phyloP scores from a whole-genome alignment of 2,329 filamentous ascomycete species.

The Xylariomycetidae sp. region DNA sequence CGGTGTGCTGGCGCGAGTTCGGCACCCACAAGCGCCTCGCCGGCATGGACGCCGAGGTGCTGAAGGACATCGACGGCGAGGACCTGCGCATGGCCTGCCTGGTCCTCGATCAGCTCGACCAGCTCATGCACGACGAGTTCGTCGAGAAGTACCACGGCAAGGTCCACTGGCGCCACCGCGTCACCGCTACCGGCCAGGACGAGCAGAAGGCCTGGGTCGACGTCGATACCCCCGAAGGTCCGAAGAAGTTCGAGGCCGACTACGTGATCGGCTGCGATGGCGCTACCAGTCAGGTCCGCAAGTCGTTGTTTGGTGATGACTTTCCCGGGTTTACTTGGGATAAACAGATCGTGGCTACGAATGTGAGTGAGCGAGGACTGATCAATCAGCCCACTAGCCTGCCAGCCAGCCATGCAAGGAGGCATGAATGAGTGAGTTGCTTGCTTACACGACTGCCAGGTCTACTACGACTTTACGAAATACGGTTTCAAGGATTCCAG shows the following conservation, averaged over 20 bases:
- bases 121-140: conserved; percentile 37
- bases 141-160: conserved; percentile 27
- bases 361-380: conserved; percentile 45
- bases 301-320: conserved; percentile 45
- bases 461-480: conserved; percentile 54
- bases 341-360: conserved; percentile 55
- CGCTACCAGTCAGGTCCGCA: conserved; percentile 41
- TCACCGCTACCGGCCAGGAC: conserved; percentile 41
- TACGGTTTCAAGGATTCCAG: conserved; percentile 50
- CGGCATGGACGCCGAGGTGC: conserved; percentile 28
- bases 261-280: conserved; percentile 54
- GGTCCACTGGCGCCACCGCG: conserved; percentile 41
- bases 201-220: conserved; percentile 37
- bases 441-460: conserved; percentile 32
- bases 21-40: conserved; percentile 30
- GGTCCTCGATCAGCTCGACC: conserved; percentile 36
- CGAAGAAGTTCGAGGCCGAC: conserved; percentile 37
- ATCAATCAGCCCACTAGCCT: no score
- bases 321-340: conserved; percentile 57
- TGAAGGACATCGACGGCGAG: conserved; percentile 31
- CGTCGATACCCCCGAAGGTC: conserved; percentile 32
- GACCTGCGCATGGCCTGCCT: conserved; percentile 36
- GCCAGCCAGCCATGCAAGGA: no score
- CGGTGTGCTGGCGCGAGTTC: conserved; percentile 33
- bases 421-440: no score